phyloP scores from a whole-genome alignment of 2,329 filamentous ascomycete genomes.

The Tolypocladium nubicola region DNA sequence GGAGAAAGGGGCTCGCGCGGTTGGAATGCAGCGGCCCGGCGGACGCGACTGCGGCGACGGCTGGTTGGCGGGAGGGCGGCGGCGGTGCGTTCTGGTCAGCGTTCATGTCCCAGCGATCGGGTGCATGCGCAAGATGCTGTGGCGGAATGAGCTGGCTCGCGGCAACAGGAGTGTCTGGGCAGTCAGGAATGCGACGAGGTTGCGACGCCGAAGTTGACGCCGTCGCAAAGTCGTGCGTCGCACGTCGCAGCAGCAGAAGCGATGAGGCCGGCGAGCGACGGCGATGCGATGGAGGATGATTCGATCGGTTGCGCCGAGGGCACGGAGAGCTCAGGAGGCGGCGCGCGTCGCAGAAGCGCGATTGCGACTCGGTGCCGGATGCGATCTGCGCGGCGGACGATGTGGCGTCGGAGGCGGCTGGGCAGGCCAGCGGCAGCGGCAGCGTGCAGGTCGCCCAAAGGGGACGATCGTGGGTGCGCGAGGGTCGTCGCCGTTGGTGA shows the following conservation, averaged over 20 bases:
- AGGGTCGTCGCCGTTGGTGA: background rate
- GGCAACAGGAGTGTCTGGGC: background rate
- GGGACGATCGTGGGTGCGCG: background rate
- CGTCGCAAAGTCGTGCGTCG: background rate
- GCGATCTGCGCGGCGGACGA: background rate
- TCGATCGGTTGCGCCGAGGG: background rate
- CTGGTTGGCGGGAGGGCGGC: conserved; percentile 7
- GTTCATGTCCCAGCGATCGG: conserved; percentile 18
- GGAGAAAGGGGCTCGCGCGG: conserved; percentile 20
- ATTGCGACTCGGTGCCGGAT: background rate
- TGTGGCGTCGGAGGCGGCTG: conserved; percentile 2
- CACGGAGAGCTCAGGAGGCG: background rate
- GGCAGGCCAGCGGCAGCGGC: background rate
- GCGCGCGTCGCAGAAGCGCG: background rate
- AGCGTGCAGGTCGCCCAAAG: background rate
- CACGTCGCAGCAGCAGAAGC: background rate
- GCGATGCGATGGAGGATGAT: background rate
- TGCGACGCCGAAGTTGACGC: background rate
- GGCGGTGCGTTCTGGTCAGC: conserved; percentile 9
- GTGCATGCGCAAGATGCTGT: conserved; percentile 12
- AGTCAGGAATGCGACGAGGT: conserved; percentile 1
- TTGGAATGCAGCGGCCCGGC: conserved; percentile 13
- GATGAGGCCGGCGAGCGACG: background rate
- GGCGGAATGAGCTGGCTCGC: background rate
- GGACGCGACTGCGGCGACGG: conserved; percentile 15